Evolutionary conservation across 306 rosid species (phyloP), one percentile per base, ranked within the genome.

Genomic region (Gynostemma pentaphyllum): DNA sequence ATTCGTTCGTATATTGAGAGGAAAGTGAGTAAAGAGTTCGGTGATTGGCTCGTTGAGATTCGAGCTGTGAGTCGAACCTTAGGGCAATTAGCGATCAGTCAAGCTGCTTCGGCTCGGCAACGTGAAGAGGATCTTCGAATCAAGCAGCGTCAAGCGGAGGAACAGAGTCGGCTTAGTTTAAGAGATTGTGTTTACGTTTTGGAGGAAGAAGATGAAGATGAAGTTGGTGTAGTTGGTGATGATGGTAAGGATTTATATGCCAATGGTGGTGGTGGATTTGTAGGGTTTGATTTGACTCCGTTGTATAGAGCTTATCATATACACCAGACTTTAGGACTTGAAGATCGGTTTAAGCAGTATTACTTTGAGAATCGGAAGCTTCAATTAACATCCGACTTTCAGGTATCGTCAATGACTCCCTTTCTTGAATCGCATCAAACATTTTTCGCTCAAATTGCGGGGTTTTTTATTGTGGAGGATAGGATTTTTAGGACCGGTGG

Each of bases 121-220:
- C 79, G 97, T 29, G 99, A 94, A 62, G 99, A 94, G 78, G 99
- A 92, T 75, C 95, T 94, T 42, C 70, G 99, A 53, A 94, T 86
- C 61, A 94, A 94, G 84, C 99, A 94, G 84, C 89, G 99, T 2
- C 95, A 94, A 66, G 99, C 99, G 24, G 99, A 94, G 87, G 99
- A 94, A 72, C 99, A 94, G 83, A 88, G 96, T 51, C 83, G 99
- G 45, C 95, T 94, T 49, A 94, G 97, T 66, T 80, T 94, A 9
- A 70, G 99, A 39, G 99, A 94, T 61, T 88, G 97, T 16, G 94
- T 86, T 27, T 94, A 94, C 69, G 89, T 90, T 16, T 67, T 94
- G 73, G 90, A 94, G 73, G 95, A 85, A 60, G 99, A 92, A 7
- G 94, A 92, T 16, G 99, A 86, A 13, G 95, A 92, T 29, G 96